phyloP scores from a whole-genome alignment of 2,329 filamentous ascomycete species.

The Byssochlamys sp. region DNA sequence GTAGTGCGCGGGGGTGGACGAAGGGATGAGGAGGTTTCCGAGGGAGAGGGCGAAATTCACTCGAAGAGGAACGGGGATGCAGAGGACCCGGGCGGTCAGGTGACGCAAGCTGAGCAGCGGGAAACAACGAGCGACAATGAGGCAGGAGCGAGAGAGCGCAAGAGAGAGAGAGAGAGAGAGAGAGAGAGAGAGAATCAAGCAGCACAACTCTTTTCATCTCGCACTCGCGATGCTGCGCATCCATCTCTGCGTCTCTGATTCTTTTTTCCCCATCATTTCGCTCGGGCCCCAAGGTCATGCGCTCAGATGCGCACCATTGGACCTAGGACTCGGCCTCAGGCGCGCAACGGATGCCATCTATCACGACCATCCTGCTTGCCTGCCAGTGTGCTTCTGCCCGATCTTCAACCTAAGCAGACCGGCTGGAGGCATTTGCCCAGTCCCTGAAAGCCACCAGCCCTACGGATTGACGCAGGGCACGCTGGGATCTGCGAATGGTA shows the following conservation, averaged over 20 bases:
- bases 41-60: slow-evolving; percentile 2
- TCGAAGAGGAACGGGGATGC: background rate
- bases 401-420: background rate
- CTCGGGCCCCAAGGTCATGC: background rate
- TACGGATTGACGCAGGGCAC: background rate
- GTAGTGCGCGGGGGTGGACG: slow-evolving; percentile 6
- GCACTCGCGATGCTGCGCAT: background rate
- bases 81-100: background rate
- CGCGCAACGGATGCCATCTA: background rate
- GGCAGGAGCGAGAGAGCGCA: background rate
- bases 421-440: background rate
- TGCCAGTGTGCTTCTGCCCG: background rate
- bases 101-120: slow-evolving; percentile 5
- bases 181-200: background rate
- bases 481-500: background rate
- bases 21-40: background rate
- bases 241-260: background rate
- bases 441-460: background rate
- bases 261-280: background rate
- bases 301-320: background rate
- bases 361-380: background rate
- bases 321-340: background rate
- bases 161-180: background rate
- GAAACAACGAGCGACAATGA: slow-evolving; percentile 1
- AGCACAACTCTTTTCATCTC: background rate